phyloP scores from a whole-genome alignment of 768 basidiomycete genomes.

The Trametes meyenii region DNA sequence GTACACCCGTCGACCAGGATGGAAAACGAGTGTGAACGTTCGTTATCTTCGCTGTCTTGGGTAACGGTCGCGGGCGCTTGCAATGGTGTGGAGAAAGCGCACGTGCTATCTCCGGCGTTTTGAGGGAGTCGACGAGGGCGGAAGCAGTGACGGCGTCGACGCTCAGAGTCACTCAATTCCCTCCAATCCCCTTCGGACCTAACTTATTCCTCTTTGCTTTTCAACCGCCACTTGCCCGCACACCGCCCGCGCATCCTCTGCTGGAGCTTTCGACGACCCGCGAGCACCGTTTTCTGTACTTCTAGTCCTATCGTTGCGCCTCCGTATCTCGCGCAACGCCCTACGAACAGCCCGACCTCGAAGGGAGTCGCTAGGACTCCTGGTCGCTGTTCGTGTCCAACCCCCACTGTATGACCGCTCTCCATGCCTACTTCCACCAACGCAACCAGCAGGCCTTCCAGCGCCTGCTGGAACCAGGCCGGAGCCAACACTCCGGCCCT shows the following conservation, averaged over 20 bases:
- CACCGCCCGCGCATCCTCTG: neutral
- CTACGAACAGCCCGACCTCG: conserved; percentile 21
- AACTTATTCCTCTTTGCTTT: conserved; percentile 23
- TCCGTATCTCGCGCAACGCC: conserved; percentile 12
- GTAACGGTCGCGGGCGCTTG: neutral
- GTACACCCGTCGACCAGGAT: conserved; percentile 1
- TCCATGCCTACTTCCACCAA: conserved; percentile 75
- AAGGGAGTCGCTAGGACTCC: conserved; percentile 30
- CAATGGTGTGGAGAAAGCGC: conserved; percentile 10
- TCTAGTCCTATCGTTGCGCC: conserved; percentile 22
- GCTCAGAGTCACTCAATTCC: conserved; percentile 4
- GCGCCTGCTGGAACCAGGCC: conserved; percentile 63
- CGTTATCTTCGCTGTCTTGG: conserved; percentile 10
- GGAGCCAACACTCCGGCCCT: conserved; percentile 33
- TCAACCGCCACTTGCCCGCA: conserved; percentile 8
- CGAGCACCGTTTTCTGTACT: conserved; percentile 10
- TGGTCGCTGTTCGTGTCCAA: conserved; percentile 25
- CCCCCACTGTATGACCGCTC: conserved; percentile 63
- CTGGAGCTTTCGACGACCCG: conserved; percentile 1
- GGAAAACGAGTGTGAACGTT: conserved; percentile 17
- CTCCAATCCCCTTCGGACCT: conserved; percentile 7
- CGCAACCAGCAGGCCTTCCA: conserved; percentile 78
- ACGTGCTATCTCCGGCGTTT: conserved; percentile 16
- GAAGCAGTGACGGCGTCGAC: conserved; percentile 1
- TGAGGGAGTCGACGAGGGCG: conserved; percentile 7